Base-by-base conservation (phyloP, 805 yeast species). In the Pichia heedii region DNA sequence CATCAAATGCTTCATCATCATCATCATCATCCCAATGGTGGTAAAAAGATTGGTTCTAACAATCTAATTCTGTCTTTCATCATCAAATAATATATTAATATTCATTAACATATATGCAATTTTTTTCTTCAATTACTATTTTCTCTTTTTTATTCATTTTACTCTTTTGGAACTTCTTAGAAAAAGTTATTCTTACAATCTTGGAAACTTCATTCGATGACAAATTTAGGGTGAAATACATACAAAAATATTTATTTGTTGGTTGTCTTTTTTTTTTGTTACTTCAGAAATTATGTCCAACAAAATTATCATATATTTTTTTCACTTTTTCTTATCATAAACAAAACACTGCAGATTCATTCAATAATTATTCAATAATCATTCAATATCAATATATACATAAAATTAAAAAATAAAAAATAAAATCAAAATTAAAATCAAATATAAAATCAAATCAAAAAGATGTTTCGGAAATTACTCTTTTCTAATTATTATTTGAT, bases 1-100 rank as follows among this genome's bases (percentile, higher is more conserved):
- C 39, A 15, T 37, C 21, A 16, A 16, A 38, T 15, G 18, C 24
- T 19, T 37, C 47, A 16, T 22, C 44, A 16, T 33, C 48, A 5
- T 38, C 50, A 13, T 44, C 50, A 16, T 40, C 54, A 35, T 56
- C 62, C 22, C 64, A 57, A 54, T 62, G 66, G 67, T 59, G 66
- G 66, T 62, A 51, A 58, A 36, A 16, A 20, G 20, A 12, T 11
- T 22, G 16, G 22, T 3, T 19, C 6, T 15, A 20, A 33, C 5
- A 11, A 16, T n/a, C n/a, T n/a, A n/a, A n/a, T n/a, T n/a, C n/a
- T 6, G 18, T 16, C 18, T 24, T 32, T 16, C 16, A 18, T 36
- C 16, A 18, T 24, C 12, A 21, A 16, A 4, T 20, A 12, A 27
- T 5, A 20, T 16, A 21, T 33, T 33, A 37, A 42, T 36, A 39